Base-by-base conservation (phyloP, 371 early-diverging fungal species). In the Syncephalis plumigaleata region DNA sequence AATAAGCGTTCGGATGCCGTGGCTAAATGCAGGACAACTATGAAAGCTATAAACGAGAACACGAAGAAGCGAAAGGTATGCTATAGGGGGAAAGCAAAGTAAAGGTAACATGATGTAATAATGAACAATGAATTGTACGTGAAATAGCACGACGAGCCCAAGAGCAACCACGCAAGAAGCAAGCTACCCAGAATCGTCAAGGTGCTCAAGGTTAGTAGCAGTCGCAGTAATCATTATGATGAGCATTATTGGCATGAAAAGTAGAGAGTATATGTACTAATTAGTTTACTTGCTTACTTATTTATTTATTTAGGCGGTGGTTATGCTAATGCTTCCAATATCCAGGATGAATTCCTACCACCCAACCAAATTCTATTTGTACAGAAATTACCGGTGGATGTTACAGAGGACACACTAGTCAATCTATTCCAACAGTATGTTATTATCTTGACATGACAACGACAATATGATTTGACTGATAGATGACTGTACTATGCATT, bases 291-390 rank as follows among this genome's bases (percentile, higher is more conserved):
- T 49, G 48, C 18, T 54, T 46, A 31, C 24, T 51, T 39, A 48
- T 43, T 21, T 39, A 44, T 47, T 39, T 53, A 22, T 27, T 52
- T 46, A 36, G 39, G 8, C 51, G 45, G 15, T 49, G 55, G 16
- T 53, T 53, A 21, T 51, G 58, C 42, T 54, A 58, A 20, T 53
- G 31, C 31, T 7, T 31, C 31, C 4, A 11, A 11, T 31, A 31
- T 31, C 11, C 31, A 31, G 11, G 31, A 31, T 11, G 31, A 31
- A 31, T 31, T 31, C 60, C 21, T 39, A 39, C 21, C 50, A 48
- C 51, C 91, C 39, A 90, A 86, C 71, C 70, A 68, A 42, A 90
- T 90, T 60, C 67, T 96, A 25, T 93, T 94, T 66, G 65, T 96
- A 45, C 84, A 89, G 51, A 85, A 89, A 53, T 57, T 96, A 40